Conservation (phyloP, 305 asterid genomes). For the Solanum aculeatissimum region DNA sequence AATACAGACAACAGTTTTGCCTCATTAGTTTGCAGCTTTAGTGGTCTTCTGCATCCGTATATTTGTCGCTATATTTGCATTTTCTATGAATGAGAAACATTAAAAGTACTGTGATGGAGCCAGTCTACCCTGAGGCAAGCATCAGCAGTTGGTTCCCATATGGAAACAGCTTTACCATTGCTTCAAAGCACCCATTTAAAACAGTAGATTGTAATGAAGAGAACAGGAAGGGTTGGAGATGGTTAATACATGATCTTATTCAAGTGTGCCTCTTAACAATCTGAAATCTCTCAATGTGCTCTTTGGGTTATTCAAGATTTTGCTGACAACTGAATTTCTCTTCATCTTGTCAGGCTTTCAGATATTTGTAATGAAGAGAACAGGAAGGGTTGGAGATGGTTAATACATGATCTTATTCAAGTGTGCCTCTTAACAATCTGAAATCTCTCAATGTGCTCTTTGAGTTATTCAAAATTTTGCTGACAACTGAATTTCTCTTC, state of each 20-base stretch:
- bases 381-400: neutral
- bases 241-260: neutral
- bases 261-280: neutral
- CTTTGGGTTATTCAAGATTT: neutral
- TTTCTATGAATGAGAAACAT: neutral
- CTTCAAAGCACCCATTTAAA: neutral
- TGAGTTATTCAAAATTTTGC: neutral
- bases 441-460: neutral
- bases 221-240: neutral
- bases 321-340: neutral
- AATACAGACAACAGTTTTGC: neutral
- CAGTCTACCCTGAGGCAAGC: neutral
- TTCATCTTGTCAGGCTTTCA: slow-evolving; percentile 12
- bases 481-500: neutral
- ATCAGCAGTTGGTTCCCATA: neutral
- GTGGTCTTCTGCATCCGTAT: neutral
- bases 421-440: neutral
- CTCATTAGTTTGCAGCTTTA: neutral
- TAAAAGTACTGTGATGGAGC: neutral
- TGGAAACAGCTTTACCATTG: no score
- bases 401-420: neutral
- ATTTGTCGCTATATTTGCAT: neutral
- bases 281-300: neutral
- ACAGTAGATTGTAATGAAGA: neutral
- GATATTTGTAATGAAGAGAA: slow-evolving; percentile 1